Conservation (phyloP, 768 basidiomycete species). For the Termitomyces sp. region DNA sequence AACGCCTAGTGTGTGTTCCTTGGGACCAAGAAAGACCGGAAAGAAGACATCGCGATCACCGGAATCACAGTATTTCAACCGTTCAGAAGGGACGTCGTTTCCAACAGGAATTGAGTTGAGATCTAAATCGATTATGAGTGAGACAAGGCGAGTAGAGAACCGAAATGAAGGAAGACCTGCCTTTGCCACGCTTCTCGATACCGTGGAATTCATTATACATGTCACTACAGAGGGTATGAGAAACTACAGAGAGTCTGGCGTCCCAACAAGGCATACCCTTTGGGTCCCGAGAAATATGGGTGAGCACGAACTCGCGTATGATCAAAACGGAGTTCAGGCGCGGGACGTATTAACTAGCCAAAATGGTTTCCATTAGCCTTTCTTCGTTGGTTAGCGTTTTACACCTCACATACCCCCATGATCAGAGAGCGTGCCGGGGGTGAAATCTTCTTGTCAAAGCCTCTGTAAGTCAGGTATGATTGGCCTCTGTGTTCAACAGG, state of each 20-base stretch:
- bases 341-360: constrained; percentile 18
- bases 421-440: constrained; percentile 23
- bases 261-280: constrained; percentile 13
- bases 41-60: constrained; percentile 15
- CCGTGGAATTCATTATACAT: constrained; percentile 18
- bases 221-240: background rate
- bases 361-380: background rate
- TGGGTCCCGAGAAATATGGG: constrained; percentile 17
- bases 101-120: constrained; percentile 6
- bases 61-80: background rate
- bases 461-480: constrained; percentile 20
- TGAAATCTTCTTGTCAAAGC: constrained; percentile 13
- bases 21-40: constrained; percentile 13
- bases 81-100: constrained; percentile 10
- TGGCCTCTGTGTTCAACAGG: background rate
- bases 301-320: constrained; percentile 17
- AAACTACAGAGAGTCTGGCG: background rate
- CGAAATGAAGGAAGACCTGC: background rate
- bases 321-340: constrained; percentile 17
- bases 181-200: constrained; percentile 11
- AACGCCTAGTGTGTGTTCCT: background rate
- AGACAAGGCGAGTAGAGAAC: background rate
- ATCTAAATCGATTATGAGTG: background rate
- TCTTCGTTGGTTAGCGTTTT: background rate
- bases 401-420: constrained; percentile 22